These are phyloP conservation scores for Litchi chinensis DNA, from an alignment of 345 rosid genomes.

Conservation along the genomic window DNA sequence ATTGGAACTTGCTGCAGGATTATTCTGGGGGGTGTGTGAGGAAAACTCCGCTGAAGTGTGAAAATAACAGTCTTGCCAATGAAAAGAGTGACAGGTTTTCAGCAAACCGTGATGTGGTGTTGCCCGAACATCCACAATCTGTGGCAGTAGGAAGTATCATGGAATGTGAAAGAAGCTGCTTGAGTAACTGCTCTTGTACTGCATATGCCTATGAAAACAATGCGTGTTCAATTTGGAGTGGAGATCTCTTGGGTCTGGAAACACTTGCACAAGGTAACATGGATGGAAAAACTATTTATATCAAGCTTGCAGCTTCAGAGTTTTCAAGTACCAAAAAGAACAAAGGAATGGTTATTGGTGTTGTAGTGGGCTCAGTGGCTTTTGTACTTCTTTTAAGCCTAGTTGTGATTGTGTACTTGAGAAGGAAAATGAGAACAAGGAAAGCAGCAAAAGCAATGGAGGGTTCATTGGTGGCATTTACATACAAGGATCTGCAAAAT, in stretches of 20 bases:
- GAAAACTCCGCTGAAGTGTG: constrained; percentile 12
- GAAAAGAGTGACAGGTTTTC: constrained; percentile 19
- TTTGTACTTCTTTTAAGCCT: constrained; percentile 33
- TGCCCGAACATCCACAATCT: background rate
- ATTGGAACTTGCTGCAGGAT: constrained; percentile 28
- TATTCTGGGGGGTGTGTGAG: constrained; percentile 28
- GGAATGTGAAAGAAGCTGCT: constrained; percentile 30
- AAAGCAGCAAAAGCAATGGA: constrained; percentile 40
- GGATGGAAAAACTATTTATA: constrained; percentile 6
- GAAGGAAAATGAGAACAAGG: constrained; percentile 34
- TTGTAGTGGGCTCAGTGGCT: constrained; percentile 39
- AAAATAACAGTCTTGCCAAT: background rate
- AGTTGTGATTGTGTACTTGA: constrained; percentile 28
- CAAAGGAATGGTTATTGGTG: constrained; percentile 43
- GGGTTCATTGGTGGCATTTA: constrained; percentile 69
- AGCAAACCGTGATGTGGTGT: background rate
- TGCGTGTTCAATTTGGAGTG: constrained; percentile 22
- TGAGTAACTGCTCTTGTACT: constrained; percentile 34
- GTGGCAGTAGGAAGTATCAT: background rate
- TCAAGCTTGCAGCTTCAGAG: constrained; percentile 22
- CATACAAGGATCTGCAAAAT: constrained; percentile 59
- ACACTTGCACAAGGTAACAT: background rate
- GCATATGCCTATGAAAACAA: constrained; percentile 28
- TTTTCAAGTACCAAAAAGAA: constrained; percentile 39
- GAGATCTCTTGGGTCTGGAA: constrained; percentile 1